These are phyloP conservation scores for Petunia secreta DNA, from an alignment of 257 asterid genomes.

Conservation along the genomic window DNA sequence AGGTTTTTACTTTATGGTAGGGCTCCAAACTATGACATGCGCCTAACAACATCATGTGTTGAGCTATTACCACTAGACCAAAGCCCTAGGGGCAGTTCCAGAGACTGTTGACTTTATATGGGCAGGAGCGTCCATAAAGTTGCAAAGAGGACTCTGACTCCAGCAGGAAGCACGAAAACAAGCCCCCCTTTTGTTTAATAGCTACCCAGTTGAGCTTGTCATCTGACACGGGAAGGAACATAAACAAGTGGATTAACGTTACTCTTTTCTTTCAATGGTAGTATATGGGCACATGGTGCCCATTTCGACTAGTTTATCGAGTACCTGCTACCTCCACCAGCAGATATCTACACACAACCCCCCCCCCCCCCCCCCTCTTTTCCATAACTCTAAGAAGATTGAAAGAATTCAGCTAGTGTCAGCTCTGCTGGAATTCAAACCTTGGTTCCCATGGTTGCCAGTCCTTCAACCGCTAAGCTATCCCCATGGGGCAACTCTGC, in stretches of 20 bases:
- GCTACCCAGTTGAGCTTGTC: conserved; percentile 6
- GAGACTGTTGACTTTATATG: not conserved
- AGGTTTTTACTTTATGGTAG: no score
- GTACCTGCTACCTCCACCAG: not conserved
- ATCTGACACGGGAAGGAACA: not conserved
- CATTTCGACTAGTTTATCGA: not conserved
- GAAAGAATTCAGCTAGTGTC: not conserved
- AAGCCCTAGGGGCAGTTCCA: not conserved
- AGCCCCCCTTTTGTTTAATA: conserved; percentile 1
- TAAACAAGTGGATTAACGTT: not conserved
- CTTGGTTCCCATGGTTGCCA: conserved; percentile 1
- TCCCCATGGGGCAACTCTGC: not conserved
- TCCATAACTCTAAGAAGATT: not conserved
- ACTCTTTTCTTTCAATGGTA: not conserved
- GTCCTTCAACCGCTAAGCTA: not conserved
- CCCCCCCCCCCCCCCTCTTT: not conserved
- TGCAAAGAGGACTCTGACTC: conserved; percentile 17
- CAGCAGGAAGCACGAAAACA: not conserved
- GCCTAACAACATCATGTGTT: no score
- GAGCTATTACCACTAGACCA: no score
- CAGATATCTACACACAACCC: not conserved
- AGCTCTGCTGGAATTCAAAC: not conserved
- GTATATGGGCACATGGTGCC: not conserved
- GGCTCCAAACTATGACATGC: no score
- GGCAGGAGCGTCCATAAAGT: not conserved